phyloP scores from a whole-genome alignment of 2,329 filamentous ascomycete genomes.

The Colletotrichum sp. region DNA sequence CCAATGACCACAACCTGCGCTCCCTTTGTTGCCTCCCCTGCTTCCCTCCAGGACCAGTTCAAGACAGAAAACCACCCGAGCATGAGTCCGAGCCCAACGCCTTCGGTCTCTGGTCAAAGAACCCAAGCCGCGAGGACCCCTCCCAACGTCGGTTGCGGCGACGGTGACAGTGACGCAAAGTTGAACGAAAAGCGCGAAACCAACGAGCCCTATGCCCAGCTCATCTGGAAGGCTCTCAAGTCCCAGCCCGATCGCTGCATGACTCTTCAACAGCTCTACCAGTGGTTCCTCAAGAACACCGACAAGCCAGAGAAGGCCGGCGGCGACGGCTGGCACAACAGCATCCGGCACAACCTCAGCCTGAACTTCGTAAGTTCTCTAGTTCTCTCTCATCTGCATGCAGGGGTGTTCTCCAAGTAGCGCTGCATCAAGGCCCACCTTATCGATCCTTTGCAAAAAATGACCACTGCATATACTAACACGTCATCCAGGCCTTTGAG shows the following conservation, averaged over 20 bases:
- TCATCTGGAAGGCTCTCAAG: constrained; percentile 80
- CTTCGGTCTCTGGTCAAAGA: not conserved
- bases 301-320: constrained; percentile 68
- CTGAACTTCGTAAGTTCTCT: constrained; percentile 84
- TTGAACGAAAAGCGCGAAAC: not conserved
- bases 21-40: not conserved
- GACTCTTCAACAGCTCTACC: constrained; percentile 85
- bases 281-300: constrained; percentile 86
- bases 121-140: not conserved
- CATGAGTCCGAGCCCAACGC: not conserved
- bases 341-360: constrained; percentile 91
- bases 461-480: not conserved
- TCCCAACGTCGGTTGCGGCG: not conserved
- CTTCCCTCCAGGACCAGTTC: not conserved
- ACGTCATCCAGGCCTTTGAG: constrained; percentile 39
- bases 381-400: not conserved
- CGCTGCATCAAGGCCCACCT: not conserved
- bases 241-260: constrained; percentile 71
- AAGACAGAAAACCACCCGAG: not conserved
- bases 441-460: not conserved
- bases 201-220: constrained; percentile 78
- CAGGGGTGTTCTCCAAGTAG: not conserved
- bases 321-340: constrained; percentile 88
- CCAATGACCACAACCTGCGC: not conserved
- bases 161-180: not conserved